Conservation (phyloP, 768 basidiomycete species). For the Phlegmacium glaucopus region DNA sequence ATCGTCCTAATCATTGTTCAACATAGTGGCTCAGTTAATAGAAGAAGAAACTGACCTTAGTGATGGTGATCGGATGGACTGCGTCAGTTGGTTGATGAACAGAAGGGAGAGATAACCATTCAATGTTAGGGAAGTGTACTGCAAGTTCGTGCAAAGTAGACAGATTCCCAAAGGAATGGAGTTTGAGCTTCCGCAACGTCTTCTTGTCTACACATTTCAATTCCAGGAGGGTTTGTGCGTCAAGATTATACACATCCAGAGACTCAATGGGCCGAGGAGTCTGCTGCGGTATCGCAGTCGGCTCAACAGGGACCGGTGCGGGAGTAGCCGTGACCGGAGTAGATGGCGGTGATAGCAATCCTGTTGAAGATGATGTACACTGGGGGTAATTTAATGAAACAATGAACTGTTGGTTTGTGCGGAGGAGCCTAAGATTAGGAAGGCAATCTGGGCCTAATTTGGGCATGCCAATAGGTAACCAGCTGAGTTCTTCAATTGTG, state of each 20-base stretch:
- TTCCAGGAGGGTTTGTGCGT: constrained; percentile 25
- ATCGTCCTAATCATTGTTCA: constrained; percentile 23
- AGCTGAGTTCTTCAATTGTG: constrained; percentile 41
- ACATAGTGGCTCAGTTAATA: not conserved
- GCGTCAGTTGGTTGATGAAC: constrained; percentile 15
- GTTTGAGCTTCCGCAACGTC: constrained; percentile 29
- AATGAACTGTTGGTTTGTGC: constrained; percentile 31
- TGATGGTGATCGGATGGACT: constrained; percentile 21
- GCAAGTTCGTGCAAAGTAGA: constrained; percentile 30
- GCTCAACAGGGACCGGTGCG: constrained; percentile 10
- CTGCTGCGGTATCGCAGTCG: constrained; percentile 11
- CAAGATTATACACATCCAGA: constrained; percentile 30
- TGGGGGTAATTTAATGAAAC: constrained; percentile 29
- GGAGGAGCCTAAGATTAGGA: constrained; percentile 38
- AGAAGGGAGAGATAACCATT: constrained; percentile 38
- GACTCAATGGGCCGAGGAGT: constrained; percentile 30
- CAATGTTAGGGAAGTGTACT: constrained; percentile 34
- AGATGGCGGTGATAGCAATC: constrained; percentile 17
- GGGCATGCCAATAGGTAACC: constrained; percentile 39
- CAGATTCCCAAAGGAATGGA: constrained; percentile 28
- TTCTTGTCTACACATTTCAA: constrained; percentile 27
- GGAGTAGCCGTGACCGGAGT: constrained; percentile 15
- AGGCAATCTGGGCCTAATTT: constrained; percentile 31
- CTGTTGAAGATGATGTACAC: constrained; percentile 4
- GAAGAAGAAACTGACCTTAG: constrained; percentile 20